Percentiles rank a stretch among this genome's conserved stretches.
These are phyloP conservation scores for Desmodesmus armatus DNA, from an alignment of 139 green algal genomes.

Conservation along the genomic window DNA sequence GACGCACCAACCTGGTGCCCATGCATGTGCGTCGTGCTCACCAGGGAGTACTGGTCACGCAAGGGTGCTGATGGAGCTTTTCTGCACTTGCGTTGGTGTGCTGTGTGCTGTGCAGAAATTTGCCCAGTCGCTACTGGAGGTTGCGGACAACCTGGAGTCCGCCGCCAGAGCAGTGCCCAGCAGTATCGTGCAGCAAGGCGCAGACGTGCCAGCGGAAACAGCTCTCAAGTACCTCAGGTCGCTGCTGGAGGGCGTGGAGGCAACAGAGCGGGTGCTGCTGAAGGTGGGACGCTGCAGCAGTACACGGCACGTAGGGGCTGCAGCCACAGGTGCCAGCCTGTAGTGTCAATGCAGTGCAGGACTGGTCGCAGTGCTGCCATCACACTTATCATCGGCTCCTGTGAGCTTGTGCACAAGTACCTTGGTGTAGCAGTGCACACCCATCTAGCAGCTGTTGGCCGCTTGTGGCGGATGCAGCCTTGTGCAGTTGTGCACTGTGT, in stretches of 20 bases:
- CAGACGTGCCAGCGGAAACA: conserved; percentile 60
- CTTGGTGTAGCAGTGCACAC: no score
- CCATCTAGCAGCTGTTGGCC: no score
- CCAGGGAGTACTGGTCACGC: neutral
- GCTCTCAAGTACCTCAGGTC: conserved; percentile 66
- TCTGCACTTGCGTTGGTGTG: neutral
- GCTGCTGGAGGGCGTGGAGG: conserved; percentile 87
- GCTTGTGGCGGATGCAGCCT: no score
- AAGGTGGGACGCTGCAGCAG: conserved; percentile 62
- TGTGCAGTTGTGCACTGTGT: no score
- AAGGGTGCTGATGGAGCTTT: neutral
- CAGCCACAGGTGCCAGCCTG: no score
- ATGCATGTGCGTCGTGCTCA: neutral
- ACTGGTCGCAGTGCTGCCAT: no score
- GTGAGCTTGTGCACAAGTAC: no score
- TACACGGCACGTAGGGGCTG: no score
- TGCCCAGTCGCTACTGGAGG: conserved; percentile 90
- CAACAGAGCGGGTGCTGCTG: conserved; percentile 88
- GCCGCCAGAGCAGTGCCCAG: conserved; percentile 75
- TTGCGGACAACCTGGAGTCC: conserved; percentile 95
- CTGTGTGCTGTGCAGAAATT: conserved; percentile 7
- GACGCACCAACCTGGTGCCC: neutral
- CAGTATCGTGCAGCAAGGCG: conserved; percentile 53
- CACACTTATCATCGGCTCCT: no score
- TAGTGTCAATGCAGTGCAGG: no score